Evolutionary conservation across 805 yeast species (phyloP).

Genomic region (Ogataea parapolymorpha): DNA sequence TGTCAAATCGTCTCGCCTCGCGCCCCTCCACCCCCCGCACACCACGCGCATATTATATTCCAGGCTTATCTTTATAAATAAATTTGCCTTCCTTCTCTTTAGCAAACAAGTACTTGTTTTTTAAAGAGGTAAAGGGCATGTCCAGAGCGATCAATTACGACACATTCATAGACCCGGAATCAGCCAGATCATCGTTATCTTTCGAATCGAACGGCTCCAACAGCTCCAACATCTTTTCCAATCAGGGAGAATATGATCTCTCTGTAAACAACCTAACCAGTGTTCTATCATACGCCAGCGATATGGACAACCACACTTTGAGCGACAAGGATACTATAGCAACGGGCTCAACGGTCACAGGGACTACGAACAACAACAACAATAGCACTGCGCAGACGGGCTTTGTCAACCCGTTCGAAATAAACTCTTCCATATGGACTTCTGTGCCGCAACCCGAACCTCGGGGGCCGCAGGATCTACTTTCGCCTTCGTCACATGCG

Average conservation of each 20-base stretch:
- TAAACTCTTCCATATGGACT: slow-evolving; percentile 25
- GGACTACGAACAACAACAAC: slow-evolving; percentile 2
- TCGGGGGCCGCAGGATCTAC: not conserved
- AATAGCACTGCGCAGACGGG: slow-evolving; percentile 1
- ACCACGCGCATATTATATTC: slow-evolving; percentile 11
- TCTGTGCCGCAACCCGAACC: slow-evolving; percentile 5
- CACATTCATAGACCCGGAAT: slow-evolving; percentile 11
- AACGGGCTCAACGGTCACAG: slow-evolving; percentile 4
- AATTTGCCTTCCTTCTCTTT: slow-evolving; percentile 11
- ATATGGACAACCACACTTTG: slow-evolving; percentile 21
- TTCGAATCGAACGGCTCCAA: slow-evolving; percentile 17
- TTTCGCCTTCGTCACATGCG: slow-evolving; percentile 9
- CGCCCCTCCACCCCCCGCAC: slow-evolving; percentile 10
- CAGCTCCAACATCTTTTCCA: slow-evolving; percentile 16
- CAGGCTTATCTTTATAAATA: slow-evolving; percentile 8
- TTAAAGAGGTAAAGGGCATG: slow-evolving; percentile 5
- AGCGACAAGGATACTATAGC: slow-evolving; percentile 15
- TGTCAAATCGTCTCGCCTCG: slow-evolving; percentile 3
- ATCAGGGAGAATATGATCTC: slow-evolving; percentile 16
- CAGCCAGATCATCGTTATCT: slow-evolving; percentile 23
- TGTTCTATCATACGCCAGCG: slow-evolving; percentile 16
- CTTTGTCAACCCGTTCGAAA: slow-evolving; percentile 25
- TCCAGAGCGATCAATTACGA: slow-evolving; percentile 4
- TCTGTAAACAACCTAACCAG: slow-evolving; percentile 15
- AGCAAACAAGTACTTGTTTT: slow-evolving; percentile 3